A percentile compares a stretch with the other conserved stretches of the same genome.
phyloP scores from a whole-genome alignment of 2,329 filamentous ascomycete genomes.

The Aspergillus latus region DNA sequence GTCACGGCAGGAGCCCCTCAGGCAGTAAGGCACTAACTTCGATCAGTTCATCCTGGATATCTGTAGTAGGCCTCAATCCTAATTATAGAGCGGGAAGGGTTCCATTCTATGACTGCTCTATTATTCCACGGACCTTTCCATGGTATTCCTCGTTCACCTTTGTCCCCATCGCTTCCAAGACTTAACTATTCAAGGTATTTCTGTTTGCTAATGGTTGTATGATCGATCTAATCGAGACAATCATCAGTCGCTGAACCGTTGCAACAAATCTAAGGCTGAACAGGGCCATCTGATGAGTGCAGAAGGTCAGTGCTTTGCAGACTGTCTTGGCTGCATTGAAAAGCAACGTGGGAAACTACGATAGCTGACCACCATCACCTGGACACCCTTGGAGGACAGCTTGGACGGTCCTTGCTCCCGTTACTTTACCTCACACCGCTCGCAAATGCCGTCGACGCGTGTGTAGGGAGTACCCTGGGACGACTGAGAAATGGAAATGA shows the following conservation, averaged over 20 bases:
- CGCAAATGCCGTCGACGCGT: not conserved
- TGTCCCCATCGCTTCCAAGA: too few species aligned
- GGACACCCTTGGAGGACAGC: not conserved
- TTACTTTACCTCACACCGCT: not conserved
- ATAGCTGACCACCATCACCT: not conserved
- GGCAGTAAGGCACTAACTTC: not conserved
- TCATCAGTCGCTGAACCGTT: not conserved
- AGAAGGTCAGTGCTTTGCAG: not conserved
- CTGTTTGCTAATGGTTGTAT: not conserved
- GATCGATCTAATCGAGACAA: not conserved
- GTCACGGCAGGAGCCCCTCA: slow-evolving; percentile 5
- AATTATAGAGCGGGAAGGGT: not conserved
- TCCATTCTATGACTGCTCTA: not conserved
- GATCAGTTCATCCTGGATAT: too few species aligned
- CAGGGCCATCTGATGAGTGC: not conserved
- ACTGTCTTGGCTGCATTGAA: not conserved
- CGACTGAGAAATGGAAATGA: too few species aligned
- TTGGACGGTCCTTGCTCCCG: not conserved
- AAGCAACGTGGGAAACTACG: not conserved
- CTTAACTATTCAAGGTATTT: not conserved
- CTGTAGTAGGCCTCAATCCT: slow-evolving; percentile 1
- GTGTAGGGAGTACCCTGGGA: not conserved
- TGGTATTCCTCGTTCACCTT: not conserved
- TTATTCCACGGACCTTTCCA: not conserved
- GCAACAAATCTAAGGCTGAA: not conserved